These are phyloP conservation scores for Fusarium guadeloupense DNA, from an alignment of 2,329 filamentous ascomycete species.

Conservation along the genomic window DNA sequence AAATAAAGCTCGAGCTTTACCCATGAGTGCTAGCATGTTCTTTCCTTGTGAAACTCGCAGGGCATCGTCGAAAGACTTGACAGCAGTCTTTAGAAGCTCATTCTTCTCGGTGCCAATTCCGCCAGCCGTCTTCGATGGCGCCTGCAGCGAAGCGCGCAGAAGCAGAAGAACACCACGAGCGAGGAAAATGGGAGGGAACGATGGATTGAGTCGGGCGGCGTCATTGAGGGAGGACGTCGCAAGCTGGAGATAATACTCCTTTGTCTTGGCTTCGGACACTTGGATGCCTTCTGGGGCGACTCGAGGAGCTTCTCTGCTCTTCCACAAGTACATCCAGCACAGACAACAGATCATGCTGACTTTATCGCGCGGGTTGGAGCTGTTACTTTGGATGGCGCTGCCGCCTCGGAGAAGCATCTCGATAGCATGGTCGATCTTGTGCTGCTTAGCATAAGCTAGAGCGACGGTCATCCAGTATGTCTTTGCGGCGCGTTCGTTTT, in stretches of 20 bases:
- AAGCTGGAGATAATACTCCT: constrained; percentile 89
- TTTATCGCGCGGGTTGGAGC: constrained; percentile 80
- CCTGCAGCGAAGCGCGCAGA: constrained; percentile 84
- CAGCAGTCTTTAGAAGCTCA: constrained; percentile 82
- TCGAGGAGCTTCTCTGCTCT: constrained; percentile 80
- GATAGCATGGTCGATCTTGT: constrained; percentile 86
- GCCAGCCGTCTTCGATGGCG: constrained; percentile 73
- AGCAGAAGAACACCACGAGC: constrained; percentile 90
- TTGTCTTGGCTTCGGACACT: constrained; percentile 81
- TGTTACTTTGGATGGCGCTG: constrained; percentile 73
- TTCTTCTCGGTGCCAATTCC: constrained; percentile 76
- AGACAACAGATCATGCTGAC: constrained; percentile 84
- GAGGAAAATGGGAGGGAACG: constrained; percentile 89
- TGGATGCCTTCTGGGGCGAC: constrained; percentile 69
- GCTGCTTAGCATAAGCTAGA: constrained; percentile 94
- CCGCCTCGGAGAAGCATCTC: constrained; percentile 79
- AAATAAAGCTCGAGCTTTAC: constrained; percentile 86
- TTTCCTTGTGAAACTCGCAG: constrained; percentile 83
- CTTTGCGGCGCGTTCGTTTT: constrained; percentile 91
- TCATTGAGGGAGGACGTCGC: constrained; percentile 95
- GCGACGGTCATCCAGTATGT: constrained; percentile 99
- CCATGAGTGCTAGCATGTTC: constrained; percentile 92
- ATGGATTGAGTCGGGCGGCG: constrained; percentile 91
- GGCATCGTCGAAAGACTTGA: constrained; percentile 95
- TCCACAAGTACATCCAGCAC: constrained; percentile 91